phyloP scores from a whole-genome alignment of 805 yeast species.

The Zygosaccharomyces kombuchaensis region DNA sequence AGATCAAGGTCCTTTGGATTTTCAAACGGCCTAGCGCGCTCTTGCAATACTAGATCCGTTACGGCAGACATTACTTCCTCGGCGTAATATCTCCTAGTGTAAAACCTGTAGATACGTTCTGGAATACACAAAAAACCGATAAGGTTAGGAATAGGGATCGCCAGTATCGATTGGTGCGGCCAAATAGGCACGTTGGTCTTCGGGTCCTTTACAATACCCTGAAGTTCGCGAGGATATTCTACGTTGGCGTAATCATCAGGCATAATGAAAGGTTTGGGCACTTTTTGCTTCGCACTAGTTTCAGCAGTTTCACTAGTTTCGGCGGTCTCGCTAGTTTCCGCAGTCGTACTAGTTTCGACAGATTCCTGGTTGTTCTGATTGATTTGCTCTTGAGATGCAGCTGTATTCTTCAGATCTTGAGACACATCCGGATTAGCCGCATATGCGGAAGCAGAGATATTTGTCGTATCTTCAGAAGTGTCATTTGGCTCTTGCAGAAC shows the following conservation, averaged over 20 bases:
- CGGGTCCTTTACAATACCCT: conserved; percentile 33
- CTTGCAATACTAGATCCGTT: conserved; percentile 48
- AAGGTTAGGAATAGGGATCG: conserved; percentile 69
- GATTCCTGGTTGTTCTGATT: background rate
- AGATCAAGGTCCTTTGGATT: conserved; percentile 36
- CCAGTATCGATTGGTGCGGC: conserved; percentile 74
- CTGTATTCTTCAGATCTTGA: too few relatives aligned
- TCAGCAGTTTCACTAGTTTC: background rate
- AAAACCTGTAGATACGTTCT: conserved; percentile 69
- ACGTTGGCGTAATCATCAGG: conserved; percentile 55
- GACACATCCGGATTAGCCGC: conserved; percentile 9
- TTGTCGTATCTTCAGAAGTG: background rate
- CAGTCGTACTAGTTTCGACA: background rate
- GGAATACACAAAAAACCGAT: conserved; percentile 79
- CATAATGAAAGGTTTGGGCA: conserved; percentile 59
- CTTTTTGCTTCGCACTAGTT: conserved; percentile 18
- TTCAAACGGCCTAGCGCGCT: conserved; percentile 48
- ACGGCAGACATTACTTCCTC: conserved; percentile 60
- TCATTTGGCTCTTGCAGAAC: background rate
- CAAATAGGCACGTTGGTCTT: conserved; percentile 46
- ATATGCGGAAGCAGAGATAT: background rate
- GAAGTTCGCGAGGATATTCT: conserved; percentile 57
- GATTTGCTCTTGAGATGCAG: conserved; percentile 9
- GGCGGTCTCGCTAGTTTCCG: background rate
- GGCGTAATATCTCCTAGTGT: conserved; percentile 66